Conservation (phyloP, 1,139 yeast species). For the Pneumocystis carinii region DNA sequence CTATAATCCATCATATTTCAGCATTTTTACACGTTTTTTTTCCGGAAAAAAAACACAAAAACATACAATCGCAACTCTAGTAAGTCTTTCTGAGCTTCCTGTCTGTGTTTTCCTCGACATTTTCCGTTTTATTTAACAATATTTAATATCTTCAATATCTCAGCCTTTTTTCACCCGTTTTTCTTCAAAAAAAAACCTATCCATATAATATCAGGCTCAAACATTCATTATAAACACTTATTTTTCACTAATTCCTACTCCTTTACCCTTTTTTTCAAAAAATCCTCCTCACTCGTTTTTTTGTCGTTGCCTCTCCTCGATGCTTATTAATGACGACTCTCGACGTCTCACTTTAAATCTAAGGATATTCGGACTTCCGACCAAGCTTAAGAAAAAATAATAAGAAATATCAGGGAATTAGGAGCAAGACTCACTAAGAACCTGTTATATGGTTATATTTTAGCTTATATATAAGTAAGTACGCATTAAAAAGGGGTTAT, state of each 20-base stretch:
- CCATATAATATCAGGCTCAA: neutral
- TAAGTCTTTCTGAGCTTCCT: neutral
- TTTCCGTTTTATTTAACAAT: neutral
- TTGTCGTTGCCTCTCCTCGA: neutral
- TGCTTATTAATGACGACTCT: neutral
- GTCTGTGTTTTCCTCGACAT: neutral
- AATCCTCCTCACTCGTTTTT: no score
- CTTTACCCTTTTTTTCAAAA: neutral
- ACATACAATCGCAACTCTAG: conserved; percentile 89
- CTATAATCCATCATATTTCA: neutral
- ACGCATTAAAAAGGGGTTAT: neutral
- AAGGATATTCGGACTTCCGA: neutral
- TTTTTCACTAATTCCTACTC: neutral
- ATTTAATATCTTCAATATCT: neutral
- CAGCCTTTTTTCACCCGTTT: neutral
- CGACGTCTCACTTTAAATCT: neutral
- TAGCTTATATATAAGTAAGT: neutral
- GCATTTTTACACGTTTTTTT: neutral
- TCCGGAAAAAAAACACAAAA: conserved; percentile 16
- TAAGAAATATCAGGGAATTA: neutral
- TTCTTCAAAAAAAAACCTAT: neutral
- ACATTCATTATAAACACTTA: neutral
- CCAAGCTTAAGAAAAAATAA: neutral
- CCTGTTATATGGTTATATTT: neutral
- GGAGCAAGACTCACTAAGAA: neutral